Base-by-base conservation (phyloP, 1,139 yeast species). In the Sugiyamaella paludigena region DNA sequence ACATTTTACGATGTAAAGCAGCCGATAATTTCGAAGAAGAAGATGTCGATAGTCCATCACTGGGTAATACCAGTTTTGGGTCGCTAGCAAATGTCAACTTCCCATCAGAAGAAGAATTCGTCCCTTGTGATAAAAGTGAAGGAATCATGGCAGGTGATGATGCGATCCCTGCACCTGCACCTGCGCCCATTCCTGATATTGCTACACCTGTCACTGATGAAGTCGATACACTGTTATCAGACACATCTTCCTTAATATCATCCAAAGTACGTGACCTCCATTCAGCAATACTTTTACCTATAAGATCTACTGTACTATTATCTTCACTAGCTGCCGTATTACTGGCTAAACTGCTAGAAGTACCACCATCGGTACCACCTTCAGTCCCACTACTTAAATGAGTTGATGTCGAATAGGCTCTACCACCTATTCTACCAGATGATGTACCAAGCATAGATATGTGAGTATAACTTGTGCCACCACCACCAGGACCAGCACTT, bases 391-490 rank as follows among this genome's bases (percentile, higher is more conserved):
- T 43, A 16, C 50, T 47, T 26, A 42, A 34, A 40, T 40, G 43
- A 27, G 43, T 39, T 13, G 48, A 43, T 11, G 48, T 43, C 8
- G 47, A 43, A 32, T 36, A 43, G 12, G 24, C 26, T 29, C 47
- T 30, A n/a, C 41, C 41, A n/a, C 16, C n/a, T 12, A 35, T 3
- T 10, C 45, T 31, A 15, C 47, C 15, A 10, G 43, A 41, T 9
- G 47, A 36, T 12, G 45, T 29, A n/a, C 47, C 35, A n/a, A 45
- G 34, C 55, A 47, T 49, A 2, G 56, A 46, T 4, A 53, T 43
- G 19, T 51, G 55, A 5, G 57, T 54, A 32, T 45, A 54, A 16
- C 51, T 48, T 4, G 54, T 43, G 4, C 56, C 56, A 11, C 44
- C 48, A 19, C 24, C 24, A 19, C 24, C 24, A 19, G 24, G 24